Base-by-base conservation (phyloP, 129 eudicot species). In the Tagetes patula region DNA sequence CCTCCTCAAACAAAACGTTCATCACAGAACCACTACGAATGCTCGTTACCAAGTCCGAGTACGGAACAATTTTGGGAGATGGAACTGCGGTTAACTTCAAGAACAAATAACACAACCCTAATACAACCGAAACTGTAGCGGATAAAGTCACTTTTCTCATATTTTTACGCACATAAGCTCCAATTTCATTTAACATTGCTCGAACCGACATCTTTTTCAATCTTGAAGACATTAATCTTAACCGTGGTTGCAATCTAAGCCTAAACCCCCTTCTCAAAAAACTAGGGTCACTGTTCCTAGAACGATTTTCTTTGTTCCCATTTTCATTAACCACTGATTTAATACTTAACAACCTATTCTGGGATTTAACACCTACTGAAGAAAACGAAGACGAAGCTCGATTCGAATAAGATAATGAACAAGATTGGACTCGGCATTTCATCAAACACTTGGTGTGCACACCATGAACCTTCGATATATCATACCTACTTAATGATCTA, bases 1-100 rank as follows among this genome's bases (percentile, higher is more conserved):
- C 99, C 80, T 95, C 99, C 78, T 95, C 97, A 77, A 95, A 95
- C 75, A 86, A 45, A 78, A 95, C 99, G 55, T 80, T 88, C 42
- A 80, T 39, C 1, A 90, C 97, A 40, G 71, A 70, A 77, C 97
- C 97, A 66, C 71, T 81, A 39, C 86, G 87, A 62, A 95, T 81
- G 73, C 75, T 90, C 41, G 65, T 77, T 30, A 95, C 76, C 82
- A 95, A 77, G 65, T 95, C 96, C 34, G 99, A 90, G 62, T 95
- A 95, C 0, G 97, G 97, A 8, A 95, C 99, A 70, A 74, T 67
- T 81, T 86, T 90, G 4, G 99, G 97, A 45, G 85, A 41, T 11
- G 94, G 89, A 77, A 83, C 85, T 32, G 97, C 75, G 31, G 89
- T 86, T 36, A 86, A 9, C 75, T 84, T 88, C 37, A 91, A 83